Evolutionary conservation across 345 rosid genomes (phyloP), one percentile per base, ranked within the genome.

Genomic region (Salix exigua): DNA sequence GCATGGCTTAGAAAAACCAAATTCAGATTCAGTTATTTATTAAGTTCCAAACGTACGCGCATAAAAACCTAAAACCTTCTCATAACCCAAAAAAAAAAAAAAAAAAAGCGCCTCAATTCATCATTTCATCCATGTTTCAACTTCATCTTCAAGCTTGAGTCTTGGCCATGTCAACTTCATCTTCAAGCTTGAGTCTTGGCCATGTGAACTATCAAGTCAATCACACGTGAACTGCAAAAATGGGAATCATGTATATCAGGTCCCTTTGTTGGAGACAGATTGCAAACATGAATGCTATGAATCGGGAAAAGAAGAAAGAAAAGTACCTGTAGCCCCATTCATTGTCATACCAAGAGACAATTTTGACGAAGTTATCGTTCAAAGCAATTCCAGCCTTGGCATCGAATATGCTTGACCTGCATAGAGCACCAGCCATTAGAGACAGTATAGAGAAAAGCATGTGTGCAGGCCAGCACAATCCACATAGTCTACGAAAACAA

Each of bases 401-500:
- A 82, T 94, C 96, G 44, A 94, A 94, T n/a, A 94, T 89, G 91
- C 97, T 94, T 68, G 97, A 94, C 87, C 98, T 91, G 81, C 17
- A 26, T 7, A 7, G 13, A 63, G 19, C 18, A 19, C 38, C 38
- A 19, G 10, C 13, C 10, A 6, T 51, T 19, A 19, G 23, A 17
- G 58, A 12, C 11, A 7, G 21, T 2, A 21, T 19, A 19, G 2
- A 53, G 60, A 53, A 19, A 5, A 7, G 21, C 60, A 19, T 7
- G 60, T 51, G 9, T 7, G 21, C 60, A 19, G 60, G 25, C 10
- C 60, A 0, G 25, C 60, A 53, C 60, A 6, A 7, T 19, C 60
- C 58, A 51, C n/a, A 7, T 51, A 6, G n/a, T 51, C 58, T 51
- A 2, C 58, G 8, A 35, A 37, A 9, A 38, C 46, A 37, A 67